These are phyloP conservation scores for Sphaerulina musiva DNA, from an alignment of 2,329 filamentous ascomycete genomes.

Conservation along the genomic window DNA sequence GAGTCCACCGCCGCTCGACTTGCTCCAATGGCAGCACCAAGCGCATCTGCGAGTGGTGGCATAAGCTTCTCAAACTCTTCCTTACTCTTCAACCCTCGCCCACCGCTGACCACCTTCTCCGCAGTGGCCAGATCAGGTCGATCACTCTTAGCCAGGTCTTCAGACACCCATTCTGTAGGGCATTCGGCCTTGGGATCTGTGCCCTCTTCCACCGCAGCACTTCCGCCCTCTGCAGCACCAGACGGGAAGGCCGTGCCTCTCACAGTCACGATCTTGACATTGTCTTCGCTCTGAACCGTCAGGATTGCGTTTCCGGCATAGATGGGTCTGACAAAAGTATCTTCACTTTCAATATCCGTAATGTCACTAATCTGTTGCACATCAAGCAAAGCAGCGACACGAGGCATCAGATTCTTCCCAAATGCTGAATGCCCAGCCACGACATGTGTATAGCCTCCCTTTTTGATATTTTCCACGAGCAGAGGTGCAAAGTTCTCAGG, in stretches of 20 bases:
- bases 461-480: conserved; percentile 93
- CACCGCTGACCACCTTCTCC: conserved; percentile 81
- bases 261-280: conserved; percentile 83
- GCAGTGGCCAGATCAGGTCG: conserved; percentile 91
- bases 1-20: conserved; percentile 93
- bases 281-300: conserved; percentile 84
- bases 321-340: conserved; percentile 92
- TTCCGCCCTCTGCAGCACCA: conserved; percentile 63
- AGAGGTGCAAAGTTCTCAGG: conserved; percentile 93
- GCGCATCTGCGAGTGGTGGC: conserved; percentile 80
- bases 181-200: conserved; percentile 71
- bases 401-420: conserved; percentile 88
- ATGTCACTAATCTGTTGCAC: conserved; percentile 92
- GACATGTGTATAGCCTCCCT: conserved; percentile 87
- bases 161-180: conserved; percentile 81
- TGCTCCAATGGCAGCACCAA: conserved; percentile 93
- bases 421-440: conserved; percentile 89
- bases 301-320: conserved; percentile 97
- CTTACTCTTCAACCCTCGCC: conserved; percentile 92
- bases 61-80: conserved; percentile 94
- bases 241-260: conserved; percentile 86
- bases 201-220: conserved; percentile 71
- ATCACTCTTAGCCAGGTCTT: conserved; percentile 87
- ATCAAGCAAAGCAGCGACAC: conserved; percentile 85
- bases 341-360: conserved; percentile 76